These are phyloP conservation scores for Lentinula guzmanii DNA, from an alignment of 768 basidiomycete genomes.

Conservation along the genomic window DNA sequence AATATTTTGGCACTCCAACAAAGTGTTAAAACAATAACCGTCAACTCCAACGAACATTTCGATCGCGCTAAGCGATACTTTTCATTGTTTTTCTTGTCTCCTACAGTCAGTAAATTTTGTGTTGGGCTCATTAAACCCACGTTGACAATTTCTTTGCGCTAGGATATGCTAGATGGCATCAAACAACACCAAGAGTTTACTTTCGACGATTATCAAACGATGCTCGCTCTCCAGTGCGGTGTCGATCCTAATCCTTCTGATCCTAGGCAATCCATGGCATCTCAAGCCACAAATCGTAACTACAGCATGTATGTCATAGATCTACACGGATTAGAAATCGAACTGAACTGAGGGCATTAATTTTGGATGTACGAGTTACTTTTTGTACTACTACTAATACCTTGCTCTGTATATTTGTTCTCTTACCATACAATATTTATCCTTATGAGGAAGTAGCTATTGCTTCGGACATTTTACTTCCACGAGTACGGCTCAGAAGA, in stretches of 20 bases:
- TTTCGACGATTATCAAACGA: constrained; percentile 90
- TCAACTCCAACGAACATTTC: constrained; percentile 63
- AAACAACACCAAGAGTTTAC: constrained; percentile 59
- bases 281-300: constrained; percentile 56
- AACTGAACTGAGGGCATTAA: constrained; percentile 22
- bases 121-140: not conserved
- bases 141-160: not conserved
- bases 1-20: constrained; percentile 93
- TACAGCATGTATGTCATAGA: constrained; percentile 90
- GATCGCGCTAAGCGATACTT: constrained; percentile 78
- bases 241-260: constrained; percentile 59
- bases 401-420: not conserved
- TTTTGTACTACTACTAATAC: not conserved
- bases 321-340: constrained; percentile 73
- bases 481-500: no score
- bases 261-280: constrained; percentile 27
- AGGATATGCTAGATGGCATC: constrained; percentile 78
- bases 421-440: not conserved
- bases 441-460: not conserved
- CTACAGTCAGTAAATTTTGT: constrained; percentile 48
- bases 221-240: constrained; percentile 86
- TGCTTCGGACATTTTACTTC: not conserved
- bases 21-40: constrained; percentile 71
- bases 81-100: constrained; percentile 65
- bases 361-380: constrained; percentile 11